A percentile compares a stretch with the other conserved stretches of the same genome.
These are phyloP conservation scores for Haberlea rhodopensis DNA, from an alignment of 257 asterid species.

Conservation along the genomic window DNA sequence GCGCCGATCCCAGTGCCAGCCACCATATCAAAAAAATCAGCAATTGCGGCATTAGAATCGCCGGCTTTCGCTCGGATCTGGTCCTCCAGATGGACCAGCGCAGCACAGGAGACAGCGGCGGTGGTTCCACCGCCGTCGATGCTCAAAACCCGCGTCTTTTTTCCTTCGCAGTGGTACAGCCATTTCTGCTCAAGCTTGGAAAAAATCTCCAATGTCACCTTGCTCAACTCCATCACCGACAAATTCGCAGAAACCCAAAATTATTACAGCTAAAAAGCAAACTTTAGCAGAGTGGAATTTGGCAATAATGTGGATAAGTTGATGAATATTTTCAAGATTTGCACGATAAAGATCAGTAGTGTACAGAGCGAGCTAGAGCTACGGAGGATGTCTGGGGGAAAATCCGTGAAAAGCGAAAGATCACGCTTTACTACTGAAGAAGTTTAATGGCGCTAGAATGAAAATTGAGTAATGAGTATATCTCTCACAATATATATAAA, in stretches of 20 bases:
- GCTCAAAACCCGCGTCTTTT: constrained; percentile 68
- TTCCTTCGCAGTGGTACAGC: constrained; percentile 75
- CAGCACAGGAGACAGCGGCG: constrained; percentile 56
- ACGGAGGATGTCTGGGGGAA: constrained; percentile 24
- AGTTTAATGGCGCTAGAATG: constrained; percentile 49
- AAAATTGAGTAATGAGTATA: neutral
- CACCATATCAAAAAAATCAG: constrained; percentile 78
- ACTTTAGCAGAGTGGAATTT: neutral
- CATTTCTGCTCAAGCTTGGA: constrained; percentile 89
- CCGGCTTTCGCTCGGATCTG: constrained; percentile 76
- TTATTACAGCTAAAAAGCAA: neutral
- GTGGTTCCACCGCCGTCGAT: constrained; percentile 85
- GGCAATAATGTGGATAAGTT: neutral
- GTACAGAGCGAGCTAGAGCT: constrained; percentile 16
- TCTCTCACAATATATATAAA: constrained; percentile 5
- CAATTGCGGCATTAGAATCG: constrained; percentile 56
- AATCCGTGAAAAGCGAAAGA: constrained; percentile 46
- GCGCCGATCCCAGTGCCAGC: constrained; percentile 92
- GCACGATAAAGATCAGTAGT: neutral
- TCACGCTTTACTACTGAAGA: constrained; percentile 58
- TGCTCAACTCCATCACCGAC: constrained; percentile 61
- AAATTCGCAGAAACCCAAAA: neutral
- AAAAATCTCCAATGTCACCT: constrained; percentile 77
- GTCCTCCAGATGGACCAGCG: constrained; percentile 69
- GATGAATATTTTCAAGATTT: no score